phyloP scores from a whole-genome alignment of 306 rosid species.

The Prinsepia uniflora region DNA sequence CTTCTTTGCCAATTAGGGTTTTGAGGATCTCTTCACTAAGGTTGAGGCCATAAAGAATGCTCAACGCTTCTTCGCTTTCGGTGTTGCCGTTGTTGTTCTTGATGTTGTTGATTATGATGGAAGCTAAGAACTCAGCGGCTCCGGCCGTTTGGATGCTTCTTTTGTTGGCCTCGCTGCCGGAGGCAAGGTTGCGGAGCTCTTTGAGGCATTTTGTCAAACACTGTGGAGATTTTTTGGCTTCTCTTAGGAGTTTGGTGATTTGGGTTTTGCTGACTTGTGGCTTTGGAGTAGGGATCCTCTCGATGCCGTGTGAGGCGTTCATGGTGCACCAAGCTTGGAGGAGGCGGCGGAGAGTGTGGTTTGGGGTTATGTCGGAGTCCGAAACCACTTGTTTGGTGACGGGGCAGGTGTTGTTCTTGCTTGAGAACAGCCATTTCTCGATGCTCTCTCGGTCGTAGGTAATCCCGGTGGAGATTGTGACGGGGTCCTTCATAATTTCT shows the following conservation, averaged over 20 bases:
- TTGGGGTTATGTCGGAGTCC: constrained; percentile 57
- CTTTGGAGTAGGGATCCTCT: constrained; percentile 79
- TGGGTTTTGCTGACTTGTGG: constrained; percentile 49
- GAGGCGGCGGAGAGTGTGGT: constrained; percentile 81
- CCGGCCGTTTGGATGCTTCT: constrained; percentile 59
- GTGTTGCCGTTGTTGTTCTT: not conserved
- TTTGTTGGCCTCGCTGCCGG: constrained; percentile 53
- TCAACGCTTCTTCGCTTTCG: constrained; percentile 51
- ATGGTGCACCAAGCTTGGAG: constrained; percentile 85
- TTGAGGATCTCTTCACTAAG: constrained; percentile 42
- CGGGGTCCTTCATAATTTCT: constrained; percentile 85
- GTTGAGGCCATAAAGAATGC: constrained; percentile 41
- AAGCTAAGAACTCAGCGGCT: constrained; percentile 51
- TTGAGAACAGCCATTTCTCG: constrained; percentile 70
- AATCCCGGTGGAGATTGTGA: constrained; percentile 64
- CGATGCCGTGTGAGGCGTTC: constrained; percentile 63
- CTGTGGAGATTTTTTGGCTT: constrained; percentile 38
- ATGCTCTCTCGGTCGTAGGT: constrained; percentile 80
- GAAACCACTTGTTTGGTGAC: constrained; percentile 56
- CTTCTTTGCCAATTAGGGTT: constrained; percentile 22
- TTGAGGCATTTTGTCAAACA: not conserved
- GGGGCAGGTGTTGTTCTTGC: constrained; percentile 55
- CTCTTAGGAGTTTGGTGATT: constrained; percentile 42
- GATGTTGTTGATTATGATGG: constrained; percentile 23
- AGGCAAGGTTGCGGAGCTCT: constrained; percentile 51